phyloP scores from a whole-genome alignment of 2,329 filamentous ascomycete genomes.

The Rugonectria rugulosa region DNA sequence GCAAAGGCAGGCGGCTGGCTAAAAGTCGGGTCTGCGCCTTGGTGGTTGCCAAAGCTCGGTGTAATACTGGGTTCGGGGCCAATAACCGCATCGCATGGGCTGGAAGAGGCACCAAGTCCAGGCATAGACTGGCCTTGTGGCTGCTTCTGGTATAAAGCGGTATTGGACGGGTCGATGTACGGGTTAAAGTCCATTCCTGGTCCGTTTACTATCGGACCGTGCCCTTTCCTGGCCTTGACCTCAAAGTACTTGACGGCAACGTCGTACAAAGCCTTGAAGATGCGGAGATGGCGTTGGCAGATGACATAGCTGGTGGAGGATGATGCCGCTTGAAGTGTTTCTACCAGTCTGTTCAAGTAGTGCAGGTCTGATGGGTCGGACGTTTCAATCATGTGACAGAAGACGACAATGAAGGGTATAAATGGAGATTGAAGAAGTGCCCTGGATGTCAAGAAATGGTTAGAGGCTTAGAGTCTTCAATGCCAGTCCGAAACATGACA shows the following conservation, averaged over 20 bases:
- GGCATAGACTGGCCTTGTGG: not conserved
- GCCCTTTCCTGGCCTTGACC: no score
- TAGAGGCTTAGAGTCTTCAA: no score
- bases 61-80: not conserved
- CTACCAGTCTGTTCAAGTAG: slow-evolving; percentile 26
- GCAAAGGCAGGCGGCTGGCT: not conserved
- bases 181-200: rapidly evolving
- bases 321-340: slow-evolving; percentile 17
- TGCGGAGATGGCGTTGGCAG: slow-evolving; percentile 24
- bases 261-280: slow-evolving; percentile 34
- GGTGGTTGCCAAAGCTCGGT: not conserved
- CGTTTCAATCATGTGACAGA: slow-evolving; percentile 44
- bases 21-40: not conserved
- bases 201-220: no score
- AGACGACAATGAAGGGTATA: slow-evolving; percentile 37
- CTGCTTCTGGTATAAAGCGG: not conserved
- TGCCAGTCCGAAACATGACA: not conserved
- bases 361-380: slow-evolving; percentile 52
- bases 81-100: no score
- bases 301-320: slow-evolving; percentile 11
- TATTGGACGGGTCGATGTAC: not conserved
- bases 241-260: slow-evolving; percentile 34
- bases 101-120: not conserved
- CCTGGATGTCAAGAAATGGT: no score
- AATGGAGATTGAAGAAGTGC: slow-evolving; percentile 31